phyloP scores from a whole-genome alignment of 1,284 basidiomycete species.

The Trichosporon sp. region DNA sequence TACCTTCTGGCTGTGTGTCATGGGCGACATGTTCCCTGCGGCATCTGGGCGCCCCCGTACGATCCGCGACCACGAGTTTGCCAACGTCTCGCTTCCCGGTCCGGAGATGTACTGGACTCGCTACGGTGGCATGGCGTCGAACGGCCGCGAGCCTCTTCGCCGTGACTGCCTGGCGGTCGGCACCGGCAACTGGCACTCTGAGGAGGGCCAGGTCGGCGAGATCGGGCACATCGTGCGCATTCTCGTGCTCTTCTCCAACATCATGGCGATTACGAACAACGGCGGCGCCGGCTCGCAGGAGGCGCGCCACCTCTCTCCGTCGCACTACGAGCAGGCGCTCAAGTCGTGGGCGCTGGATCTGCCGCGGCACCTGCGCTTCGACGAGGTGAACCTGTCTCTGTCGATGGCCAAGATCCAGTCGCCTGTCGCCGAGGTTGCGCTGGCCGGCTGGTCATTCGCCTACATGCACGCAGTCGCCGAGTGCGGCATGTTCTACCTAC shows the following conservation, averaged over 20 bases:
- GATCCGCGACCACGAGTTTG: constrained; percentile 37
- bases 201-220: constrained; percentile 45
- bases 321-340: constrained; percentile 34
- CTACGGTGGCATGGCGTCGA: constrained; percentile 34
- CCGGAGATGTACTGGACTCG: constrained; percentile 38
- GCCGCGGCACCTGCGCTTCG: constrained; percentile 46
- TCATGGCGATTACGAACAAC: constrained; percentile 36
- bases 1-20: constrained; percentile 46
- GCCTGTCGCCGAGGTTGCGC: constrained; percentile 30
- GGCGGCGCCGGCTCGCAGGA: constrained; percentile 17
- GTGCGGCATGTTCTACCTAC: constrained; percentile 50
- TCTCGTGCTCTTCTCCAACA: constrained; percentile 34
- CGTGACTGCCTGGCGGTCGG: constrained; percentile 32
- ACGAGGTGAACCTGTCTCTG: constrained; percentile 46
- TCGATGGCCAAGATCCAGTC: constrained; percentile 38
- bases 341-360: constrained; percentile 48
- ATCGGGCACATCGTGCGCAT: constrained; percentile 47
- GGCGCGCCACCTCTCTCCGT: constrained; percentile 14
- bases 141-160: constrained; percentile 27
- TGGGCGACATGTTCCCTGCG: constrained; percentile 43
- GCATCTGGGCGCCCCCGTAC: constrained; percentile 36
- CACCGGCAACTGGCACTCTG: constrained; percentile 34
- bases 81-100: constrained; percentile 39
- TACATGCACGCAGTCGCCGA: constrained; percentile 51
- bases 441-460: constrained; percentile 48